These are phyloP conservation scores for Curvularia lunata DNA, from an alignment of 2,329 filamentous ascomycete genomes.

Conservation along the genomic window DNA sequence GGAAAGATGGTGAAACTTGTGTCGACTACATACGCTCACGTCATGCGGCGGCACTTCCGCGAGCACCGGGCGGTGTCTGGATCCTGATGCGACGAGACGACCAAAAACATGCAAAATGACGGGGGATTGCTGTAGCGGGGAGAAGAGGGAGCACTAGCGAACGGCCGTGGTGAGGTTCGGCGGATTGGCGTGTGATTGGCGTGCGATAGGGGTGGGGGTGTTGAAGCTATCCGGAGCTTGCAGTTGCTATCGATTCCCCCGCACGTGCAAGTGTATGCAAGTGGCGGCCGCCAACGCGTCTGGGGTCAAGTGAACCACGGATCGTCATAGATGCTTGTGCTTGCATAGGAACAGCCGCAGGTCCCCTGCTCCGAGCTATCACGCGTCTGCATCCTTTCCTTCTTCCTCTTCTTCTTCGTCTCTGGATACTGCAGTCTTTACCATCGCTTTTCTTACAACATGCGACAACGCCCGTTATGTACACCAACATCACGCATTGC, in stretches of 20 bases:
- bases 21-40: constrained; percentile 35
- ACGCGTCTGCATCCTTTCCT: neutral
- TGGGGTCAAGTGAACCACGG: constrained; percentile 13
- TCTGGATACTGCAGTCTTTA: neutral
- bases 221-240: constrained; percentile 1
- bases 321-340: constrained; percentile 20
- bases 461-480: constrained; percentile 42
- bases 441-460: constrained; percentile 15
- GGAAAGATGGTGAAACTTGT: constrained; percentile 29
- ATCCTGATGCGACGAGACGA: constrained; percentile 1
- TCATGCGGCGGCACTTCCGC: constrained; percentile 34
- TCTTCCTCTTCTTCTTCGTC: neutral
- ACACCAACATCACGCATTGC: constrained; percentile 68
- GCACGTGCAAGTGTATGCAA: constrained; percentile 18
- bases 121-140: neutral
- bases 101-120: neutral
- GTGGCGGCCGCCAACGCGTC: constrained; percentile 5
- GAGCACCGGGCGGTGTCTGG: constrained; percentile 2
- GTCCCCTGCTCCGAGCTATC: neutral
- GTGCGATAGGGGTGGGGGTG: neutral
- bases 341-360: constrained; percentile 1
- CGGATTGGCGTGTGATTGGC: neutral
- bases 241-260: constrained; percentile 10
- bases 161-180: constrained; percentile 1
- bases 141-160: neutral